A percentile compares a stretch with the other conserved stretches of the same genome.
These are phyloP conservation scores for Phytophthora podocarpi DNA, from an alignment of 352 stramenopile genomes.

Conservation along the genomic window DNA sequence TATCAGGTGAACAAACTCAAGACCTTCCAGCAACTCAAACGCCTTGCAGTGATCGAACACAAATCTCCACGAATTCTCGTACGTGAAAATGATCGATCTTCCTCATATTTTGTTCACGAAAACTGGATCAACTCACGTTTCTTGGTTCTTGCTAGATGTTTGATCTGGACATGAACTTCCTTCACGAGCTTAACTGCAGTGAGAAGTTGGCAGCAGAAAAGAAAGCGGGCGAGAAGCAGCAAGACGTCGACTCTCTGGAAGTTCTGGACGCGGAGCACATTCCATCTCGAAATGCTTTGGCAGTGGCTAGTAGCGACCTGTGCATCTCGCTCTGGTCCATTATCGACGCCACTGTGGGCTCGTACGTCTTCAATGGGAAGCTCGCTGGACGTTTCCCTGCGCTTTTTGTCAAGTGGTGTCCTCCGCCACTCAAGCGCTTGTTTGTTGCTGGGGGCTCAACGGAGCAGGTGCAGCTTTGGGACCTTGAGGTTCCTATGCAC, in stretches of 20 bases:
- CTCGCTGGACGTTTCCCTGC: constrained; percentile 59
- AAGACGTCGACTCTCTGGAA: constrained; percentile 33
- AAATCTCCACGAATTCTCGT: constrained; percentile 62
- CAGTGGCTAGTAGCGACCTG: constrained; percentile 58
- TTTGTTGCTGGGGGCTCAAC: constrained; percentile 45
- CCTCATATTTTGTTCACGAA: background rate
- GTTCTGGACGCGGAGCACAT: constrained; percentile 71
- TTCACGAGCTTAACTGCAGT: constrained; percentile 65
- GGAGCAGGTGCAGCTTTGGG: constrained; percentile 65
- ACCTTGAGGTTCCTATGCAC: constrained; percentile 55
- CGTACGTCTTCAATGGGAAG: constrained; percentile 69
- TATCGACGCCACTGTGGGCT: constrained; percentile 59
- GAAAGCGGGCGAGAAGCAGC: constrained; percentile 36
- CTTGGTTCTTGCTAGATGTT: constrained; percentile 58
- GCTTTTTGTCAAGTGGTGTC: constrained; percentile 62
- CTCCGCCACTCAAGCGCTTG: constrained; percentile 46
- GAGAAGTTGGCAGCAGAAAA: constrained; percentile 49
- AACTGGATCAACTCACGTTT: constrained; percentile 1
- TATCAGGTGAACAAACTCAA: constrained; percentile 71
- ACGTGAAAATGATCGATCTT: constrained; percentile 22
- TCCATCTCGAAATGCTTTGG: constrained; percentile 52
- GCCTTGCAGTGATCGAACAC: constrained; percentile 66
- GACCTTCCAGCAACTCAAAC: constrained; percentile 47
- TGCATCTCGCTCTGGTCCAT: constrained; percentile 72
- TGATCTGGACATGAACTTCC: constrained; percentile 62